A percentile compares a stretch with the other conserved stretches of the same genome.
Conservation (phyloP, 2,329 filamentous ascomycete species). For the Colletotrichum navitas region DNA sequence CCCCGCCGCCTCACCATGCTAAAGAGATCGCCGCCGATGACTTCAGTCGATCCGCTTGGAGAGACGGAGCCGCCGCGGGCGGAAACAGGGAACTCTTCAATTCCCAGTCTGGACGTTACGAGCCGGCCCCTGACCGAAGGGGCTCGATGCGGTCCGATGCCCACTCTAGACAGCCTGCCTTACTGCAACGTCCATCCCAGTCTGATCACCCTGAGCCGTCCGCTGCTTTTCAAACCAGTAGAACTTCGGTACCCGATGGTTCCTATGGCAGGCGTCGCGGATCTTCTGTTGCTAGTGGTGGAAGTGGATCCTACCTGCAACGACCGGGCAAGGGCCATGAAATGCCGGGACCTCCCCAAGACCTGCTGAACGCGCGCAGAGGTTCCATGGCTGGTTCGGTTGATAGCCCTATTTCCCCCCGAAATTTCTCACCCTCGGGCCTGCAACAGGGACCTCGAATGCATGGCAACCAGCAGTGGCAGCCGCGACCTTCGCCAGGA, state of each 20-base stretch:
- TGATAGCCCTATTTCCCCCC: slow-evolving; percentile 64
- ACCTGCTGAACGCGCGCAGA: slow-evolving; percentile 59
- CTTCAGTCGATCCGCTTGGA: slow-evolving; percentile 86
- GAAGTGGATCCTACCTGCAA: slow-evolving; percentile 78
- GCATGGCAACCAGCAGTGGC: slow-evolving; percentile 40
- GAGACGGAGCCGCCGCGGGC: slow-evolving; percentile 72
- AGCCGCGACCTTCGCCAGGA: slow-evolving; percentile 58
- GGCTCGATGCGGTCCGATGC: slow-evolving; percentile 76
- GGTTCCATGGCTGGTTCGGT: slow-evolving; percentile 63
- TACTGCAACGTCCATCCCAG: slow-evolving; percentile 80
- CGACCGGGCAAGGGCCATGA: slow-evolving; percentile 63
- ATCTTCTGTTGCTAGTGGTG: slow-evolving; percentile 92
- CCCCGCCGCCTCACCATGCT: slow-evolving; percentile 62
- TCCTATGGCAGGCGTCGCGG: slow-evolving; percentile 82
- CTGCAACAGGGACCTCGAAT: slow-evolving; percentile 49
- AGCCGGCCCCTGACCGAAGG: slow-evolving; percentile 85
- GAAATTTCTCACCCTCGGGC: slow-evolving; percentile 56
- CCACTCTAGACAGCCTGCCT: slow-evolving; percentile 77
- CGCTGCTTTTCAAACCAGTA: slow-evolving; percentile 84
- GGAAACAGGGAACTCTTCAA: slow-evolving; percentile 87
- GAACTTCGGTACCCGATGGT: slow-evolving; percentile 71
- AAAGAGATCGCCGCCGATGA: slow-evolving; percentile 95
- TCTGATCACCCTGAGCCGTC: slow-evolving; percentile 83
- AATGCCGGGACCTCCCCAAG: slow-evolving; percentile 55
- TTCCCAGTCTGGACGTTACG: slow-evolving; percentile 93